Conservation (phyloP, 305 asterid species). For the Fraxinus sp. region DNA sequence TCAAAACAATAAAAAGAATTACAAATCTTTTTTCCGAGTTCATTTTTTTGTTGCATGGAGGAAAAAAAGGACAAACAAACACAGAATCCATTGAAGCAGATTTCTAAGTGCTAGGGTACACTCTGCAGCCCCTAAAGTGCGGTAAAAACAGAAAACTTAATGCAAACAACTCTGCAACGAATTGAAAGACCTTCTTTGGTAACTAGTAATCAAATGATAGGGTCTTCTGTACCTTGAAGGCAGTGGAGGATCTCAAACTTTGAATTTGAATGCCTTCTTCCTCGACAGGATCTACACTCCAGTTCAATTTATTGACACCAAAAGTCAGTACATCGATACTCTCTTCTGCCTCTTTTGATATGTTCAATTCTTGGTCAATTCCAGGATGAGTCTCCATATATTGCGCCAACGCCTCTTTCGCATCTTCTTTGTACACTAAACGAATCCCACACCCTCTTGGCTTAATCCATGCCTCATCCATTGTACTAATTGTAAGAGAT, state of each 20-base stretch:
- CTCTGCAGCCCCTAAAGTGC: too few relatives aligned
- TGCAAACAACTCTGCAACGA: not conserved
- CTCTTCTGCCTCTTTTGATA: not conserved
- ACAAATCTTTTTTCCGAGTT: too few relatives aligned
- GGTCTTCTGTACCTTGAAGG: conserved; percentile 20
- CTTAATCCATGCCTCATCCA: conserved; percentile 16
- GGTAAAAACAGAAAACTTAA: too few relatives aligned
- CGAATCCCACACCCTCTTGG: not conserved
- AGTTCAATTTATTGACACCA: not conserved
- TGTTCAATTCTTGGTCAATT: not conserved
- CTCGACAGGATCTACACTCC: not conserved
- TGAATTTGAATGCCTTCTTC: conserved; percentile 14
- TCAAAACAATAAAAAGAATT: not conserved
- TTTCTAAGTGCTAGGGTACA: too few relatives aligned
- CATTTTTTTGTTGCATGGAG: too few relatives aligned
- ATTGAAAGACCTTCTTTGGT: not conserved
- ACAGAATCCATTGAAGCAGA: too few relatives aligned
- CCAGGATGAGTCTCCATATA: not conserved
- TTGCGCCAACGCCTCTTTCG: not conserved
- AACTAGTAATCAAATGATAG: conserved; percentile 22
- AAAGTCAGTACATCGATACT: not conserved
- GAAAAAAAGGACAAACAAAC: too few relatives aligned
- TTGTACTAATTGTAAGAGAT: conserved; percentile 4
- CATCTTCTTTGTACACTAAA: not conserved
- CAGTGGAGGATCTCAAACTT: not conserved